Conservation (phyloP, 1,284 basidiomycete species). For the Sporisorium exsertum region DNA sequence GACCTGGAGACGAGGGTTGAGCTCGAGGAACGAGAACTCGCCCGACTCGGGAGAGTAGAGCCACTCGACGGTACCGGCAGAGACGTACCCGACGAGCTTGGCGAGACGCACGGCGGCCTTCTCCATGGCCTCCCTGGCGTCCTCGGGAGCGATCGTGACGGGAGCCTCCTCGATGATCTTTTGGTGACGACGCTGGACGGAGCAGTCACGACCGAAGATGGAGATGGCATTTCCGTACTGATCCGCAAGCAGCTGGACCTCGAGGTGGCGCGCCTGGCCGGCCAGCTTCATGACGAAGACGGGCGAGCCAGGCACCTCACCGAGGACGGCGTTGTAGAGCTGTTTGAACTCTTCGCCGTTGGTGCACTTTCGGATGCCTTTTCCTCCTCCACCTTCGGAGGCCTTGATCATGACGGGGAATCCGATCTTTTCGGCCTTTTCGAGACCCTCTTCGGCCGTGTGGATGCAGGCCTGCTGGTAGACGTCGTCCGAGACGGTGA, state of each 20-base stretch:
- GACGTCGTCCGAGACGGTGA: constrained; percentile 91
- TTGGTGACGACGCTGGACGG: constrained; percentile 98
- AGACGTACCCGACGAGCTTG: constrained; percentile 98
- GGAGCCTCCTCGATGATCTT: constrained; percentile 99
- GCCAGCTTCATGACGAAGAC: constrained; percentile 99
- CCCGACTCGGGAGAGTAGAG: constrained; percentile 95
- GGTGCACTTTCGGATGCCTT: constrained; percentile 75
- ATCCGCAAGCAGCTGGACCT: constrained; percentile 98
- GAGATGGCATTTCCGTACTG: constrained; percentile 99
- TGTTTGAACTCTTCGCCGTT: constrained; percentile 86
- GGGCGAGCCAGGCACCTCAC: constrained; percentile 95
- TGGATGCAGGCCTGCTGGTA: constrained; percentile 92
- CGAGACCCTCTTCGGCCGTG: constrained; percentile 87
- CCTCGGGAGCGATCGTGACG: constrained; percentile 84
- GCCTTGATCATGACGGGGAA: constrained; percentile 99
- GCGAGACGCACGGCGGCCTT: constrained; percentile 96
- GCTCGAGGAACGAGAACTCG: constrained; percentile 95
- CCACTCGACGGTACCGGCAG: constrained; percentile 98
- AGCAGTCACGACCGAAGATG: constrained; percentile 98
- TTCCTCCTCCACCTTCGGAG: constrained; percentile 97
- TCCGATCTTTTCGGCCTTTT: constrained; percentile 86
- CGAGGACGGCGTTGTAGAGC: constrained; percentile 89
- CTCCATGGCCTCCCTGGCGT: constrained; percentile 93
- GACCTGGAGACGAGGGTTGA: constrained; percentile 99
- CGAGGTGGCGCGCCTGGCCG: constrained; percentile 94